Evolutionary conservation across 2,329 filamentous ascomycete species (phyloP), one percentile per base, ranked within the genome.

Genomic region (Cladobotryum protrusum): DNA sequence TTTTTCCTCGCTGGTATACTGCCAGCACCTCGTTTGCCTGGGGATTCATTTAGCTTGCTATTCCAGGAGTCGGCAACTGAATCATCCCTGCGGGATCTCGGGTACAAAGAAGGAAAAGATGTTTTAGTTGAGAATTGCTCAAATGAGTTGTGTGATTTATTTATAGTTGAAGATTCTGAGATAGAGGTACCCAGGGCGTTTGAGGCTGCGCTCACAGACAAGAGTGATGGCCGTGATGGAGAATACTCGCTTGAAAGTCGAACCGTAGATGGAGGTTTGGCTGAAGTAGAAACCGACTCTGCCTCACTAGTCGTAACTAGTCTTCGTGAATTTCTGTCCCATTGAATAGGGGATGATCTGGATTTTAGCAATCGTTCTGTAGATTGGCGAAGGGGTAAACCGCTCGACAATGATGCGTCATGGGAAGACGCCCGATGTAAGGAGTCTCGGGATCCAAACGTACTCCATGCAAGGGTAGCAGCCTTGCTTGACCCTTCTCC

Each of bases 381-480:
- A 4, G 63, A 60, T 24, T 57, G 58, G 41, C 59, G 61, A 18
- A 61, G 55, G 36, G 47, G 47, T 15, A 56, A 47, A 1, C 47
- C 56, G 32, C 61, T 51, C 13, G 54, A 44, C 39, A 54, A 49
- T 24, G 59, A 52, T 19, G 47, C 47, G 11, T 66, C 63, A 13
- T 62, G 55, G 19, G 58, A 56, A 29, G 58, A 44, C 36, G 57
- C 52, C 50, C 63, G 41, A 57, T 39, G 49, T 59, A 52, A 17
- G 41, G 64, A 66, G 24, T 75, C 71, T 53, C 63, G 67, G 4
- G 71, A 65, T 12, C 68, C 67, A 13, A 78, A 62, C 15, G 71
- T 69, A 47, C 64, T 73, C 81, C 83, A 86, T 32, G 83, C 83
- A 47, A 85, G 61, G 3, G 78, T 80, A 20, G 83, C 83, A 37